Conservation (phyloP, 352 stramenopile genomes). For the Aphanomyces invadans region DNA sequence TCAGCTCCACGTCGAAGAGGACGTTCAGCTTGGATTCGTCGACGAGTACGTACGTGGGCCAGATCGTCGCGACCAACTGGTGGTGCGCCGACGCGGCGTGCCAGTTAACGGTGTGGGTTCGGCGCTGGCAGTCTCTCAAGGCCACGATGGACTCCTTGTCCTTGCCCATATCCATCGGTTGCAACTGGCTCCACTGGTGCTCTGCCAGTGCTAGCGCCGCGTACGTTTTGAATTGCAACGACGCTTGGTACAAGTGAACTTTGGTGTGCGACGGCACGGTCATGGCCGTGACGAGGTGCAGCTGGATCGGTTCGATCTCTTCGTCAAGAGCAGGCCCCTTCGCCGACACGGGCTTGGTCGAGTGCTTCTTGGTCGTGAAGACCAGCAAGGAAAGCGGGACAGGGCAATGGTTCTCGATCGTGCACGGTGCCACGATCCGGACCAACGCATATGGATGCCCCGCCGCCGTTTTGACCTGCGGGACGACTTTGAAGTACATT, state of each 20-base stretch:
- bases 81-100: background rate
- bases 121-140: background rate
- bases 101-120: constrained; percentile 9
- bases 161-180: background rate
- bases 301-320: constrained; percentile 51
- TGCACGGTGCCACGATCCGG: constrained; percentile 50
- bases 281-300: constrained; percentile 62
- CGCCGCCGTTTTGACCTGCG: constrained; percentile 49
- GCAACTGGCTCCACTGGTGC: constrained; percentile 55
- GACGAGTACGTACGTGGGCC: constrained; percentile 2
- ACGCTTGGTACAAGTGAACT: constrained; percentile 55
- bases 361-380: constrained; percentile 68
- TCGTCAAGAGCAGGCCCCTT: constrained; percentile 9
- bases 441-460: constrained; percentile 63
- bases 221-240: constrained; percentile 65
- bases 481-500: constrained; percentile 41
- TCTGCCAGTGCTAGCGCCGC: constrained; percentile 69
- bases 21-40: constrained; percentile 5
- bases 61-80: constrained; percentile 1
- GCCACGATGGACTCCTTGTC: constrained; percentile 2
- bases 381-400: constrained; percentile 55
- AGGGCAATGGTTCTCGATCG: constrained; percentile 74
- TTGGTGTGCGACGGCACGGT: constrained; percentile 41
- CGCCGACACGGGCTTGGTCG: background rate
- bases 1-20: constrained; percentile 14